Evolutionary conservation across 2,329 filamentous ascomycete genomes (phyloP), one percentile per base, ranked within the genome.

Genomic region (Hypoxylon sp.): DNA sequence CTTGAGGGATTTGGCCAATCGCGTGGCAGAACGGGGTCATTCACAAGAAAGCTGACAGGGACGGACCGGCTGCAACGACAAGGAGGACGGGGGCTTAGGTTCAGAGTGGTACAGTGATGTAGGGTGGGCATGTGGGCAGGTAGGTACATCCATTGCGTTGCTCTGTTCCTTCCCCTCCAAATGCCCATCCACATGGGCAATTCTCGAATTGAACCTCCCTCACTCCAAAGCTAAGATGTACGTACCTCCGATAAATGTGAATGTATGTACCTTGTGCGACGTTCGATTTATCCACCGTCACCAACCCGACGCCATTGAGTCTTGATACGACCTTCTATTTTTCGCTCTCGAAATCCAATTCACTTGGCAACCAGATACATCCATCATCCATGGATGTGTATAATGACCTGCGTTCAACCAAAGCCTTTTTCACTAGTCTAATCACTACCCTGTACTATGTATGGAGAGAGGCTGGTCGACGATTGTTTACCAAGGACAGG

Each of bases 1-100:
- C 74, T 73, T 74, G 27, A 67, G 44, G 10, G 37, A 42, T 37
- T 15, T 15, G 27, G 44, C 75, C 74, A 77, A 77, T 77, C 32
- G 58, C 39, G 31, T 19, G 6, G 29, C 63, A 32, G 59, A 60
- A 62, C 52, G 19, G 62, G 29, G 56, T 39, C 65, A 62, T 62
- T 71, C 67, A 71, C 65, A 70, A 67, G 17, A 8, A 69, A 71
- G 35, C 54, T 67, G 66, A 61, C 68, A 68, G 66, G 69, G 56
- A 64, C 68, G 54, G 64, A 53, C 58, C 67, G 62, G 67, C 55
- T 68, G 60, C 64, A 68, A 67, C 60, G 61, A 68, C 64, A 71
- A 58, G 66, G 66, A 70, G 65, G 65, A 65, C 53, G 62, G 58
- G 58, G 65, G 48, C 44, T 53, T 44, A 62, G 27, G 52, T 42